Conservation (phyloP, 352 stramenopile species). For the Pythium sp. region DNA sequence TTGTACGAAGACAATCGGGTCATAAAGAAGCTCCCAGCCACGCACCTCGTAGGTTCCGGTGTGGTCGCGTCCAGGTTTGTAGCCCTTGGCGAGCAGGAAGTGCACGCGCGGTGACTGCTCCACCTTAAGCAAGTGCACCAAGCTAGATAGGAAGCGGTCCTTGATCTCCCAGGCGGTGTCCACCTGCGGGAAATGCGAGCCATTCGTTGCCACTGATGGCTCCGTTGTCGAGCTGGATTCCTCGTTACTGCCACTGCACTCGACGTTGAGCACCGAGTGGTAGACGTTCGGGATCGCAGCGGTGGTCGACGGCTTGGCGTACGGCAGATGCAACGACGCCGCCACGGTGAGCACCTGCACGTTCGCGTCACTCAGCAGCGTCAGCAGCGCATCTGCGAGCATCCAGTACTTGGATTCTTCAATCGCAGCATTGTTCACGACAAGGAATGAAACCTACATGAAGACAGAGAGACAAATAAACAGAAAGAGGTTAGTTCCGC, state of each 20-base stretch:
- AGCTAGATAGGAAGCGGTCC: slow-evolving; percentile 40
- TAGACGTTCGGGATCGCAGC: slow-evolving; percentile 40
- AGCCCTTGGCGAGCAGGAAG: slow-evolving; percentile 58
- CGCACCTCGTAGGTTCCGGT: slow-evolving; percentile 41
- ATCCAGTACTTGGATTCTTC: slow-evolving; percentile 30
- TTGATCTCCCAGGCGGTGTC: slow-evolving; percentile 52
- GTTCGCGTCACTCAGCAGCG: slow-evolving; percentile 28
- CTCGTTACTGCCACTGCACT: neutral
- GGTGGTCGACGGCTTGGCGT: slow-evolving; percentile 40
- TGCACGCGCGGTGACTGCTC: slow-evolving; percentile 48
- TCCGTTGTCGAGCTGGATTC: neutral
- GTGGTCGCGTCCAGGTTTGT: slow-evolving; percentile 54
- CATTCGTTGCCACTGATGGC: slow-evolving; percentile 5
- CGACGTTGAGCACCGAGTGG: slow-evolving; percentile 27
- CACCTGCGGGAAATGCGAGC: slow-evolving; percentile 16
- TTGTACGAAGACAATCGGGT: too few relatives aligned
- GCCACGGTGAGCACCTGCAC: slow-evolving; percentile 44
- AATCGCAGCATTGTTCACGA: slow-evolving; percentile 31
- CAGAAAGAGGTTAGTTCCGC: neutral
- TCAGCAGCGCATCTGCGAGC: slow-evolving; percentile 43
- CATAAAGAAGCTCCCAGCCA: neutral
- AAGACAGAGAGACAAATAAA: neutral
- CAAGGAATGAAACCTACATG: slow-evolving; percentile 30
- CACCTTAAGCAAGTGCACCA: slow-evolving; percentile 55
- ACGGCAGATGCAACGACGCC: slow-evolving; percentile 53